Base-by-base conservation (phyloP, 1,139 yeast genomes). In the Suhomyces guaymorum region DNA sequence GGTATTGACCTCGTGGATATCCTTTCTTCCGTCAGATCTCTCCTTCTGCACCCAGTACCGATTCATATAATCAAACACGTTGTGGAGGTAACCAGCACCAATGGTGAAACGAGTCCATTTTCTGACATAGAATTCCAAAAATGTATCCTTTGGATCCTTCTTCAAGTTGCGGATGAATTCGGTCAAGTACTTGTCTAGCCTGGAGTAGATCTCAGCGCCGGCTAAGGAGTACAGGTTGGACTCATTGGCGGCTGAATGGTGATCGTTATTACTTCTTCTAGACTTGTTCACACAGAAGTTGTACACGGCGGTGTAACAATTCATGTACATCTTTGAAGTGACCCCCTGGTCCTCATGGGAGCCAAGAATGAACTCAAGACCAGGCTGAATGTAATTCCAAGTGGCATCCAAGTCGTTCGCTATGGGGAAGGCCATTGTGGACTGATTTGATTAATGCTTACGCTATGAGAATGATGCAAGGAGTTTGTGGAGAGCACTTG, bases 11-110 rank as follows among this genome's bases (percentile, higher is more conserved):
- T 94, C 98, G 58, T 82, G 88, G 32, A 92, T 80, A 51, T 88
- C 89, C 46, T 90, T 75, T 52, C 88, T 79, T n/a, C 97, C 97
- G 56, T 92, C 97, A 27, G 90, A 86, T 52, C 97, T 76, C 60
- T 92, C 97, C 56, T 95, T 89, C 52, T 85, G 88, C 32, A 94
- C 97, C 98, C 98, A 94, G 62, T 92, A 92, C 46, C 97, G 77
- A 60, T 94, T 94, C 77, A 94, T 81, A 60, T 94, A 94, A 57
- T 90, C 96, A 56, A 92, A 88, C 18, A 94, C 94, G 59, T 94
- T 95, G 60, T 89, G 89, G 61, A 94, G 66, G 59, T 88, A 86
- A 13, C 90, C 85, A 1, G 97, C 95, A 24, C 98, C 98, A 39
- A 87, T 79, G 23, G 95, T 81, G 57, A 78, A 94, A 43, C 97